Percentiles rank a stretch among this genome's conserved stretches.
phyloP scores from a whole-genome alignment of 1,284 basidiomycete genomes.

The Tylopilus sp. region DNA sequence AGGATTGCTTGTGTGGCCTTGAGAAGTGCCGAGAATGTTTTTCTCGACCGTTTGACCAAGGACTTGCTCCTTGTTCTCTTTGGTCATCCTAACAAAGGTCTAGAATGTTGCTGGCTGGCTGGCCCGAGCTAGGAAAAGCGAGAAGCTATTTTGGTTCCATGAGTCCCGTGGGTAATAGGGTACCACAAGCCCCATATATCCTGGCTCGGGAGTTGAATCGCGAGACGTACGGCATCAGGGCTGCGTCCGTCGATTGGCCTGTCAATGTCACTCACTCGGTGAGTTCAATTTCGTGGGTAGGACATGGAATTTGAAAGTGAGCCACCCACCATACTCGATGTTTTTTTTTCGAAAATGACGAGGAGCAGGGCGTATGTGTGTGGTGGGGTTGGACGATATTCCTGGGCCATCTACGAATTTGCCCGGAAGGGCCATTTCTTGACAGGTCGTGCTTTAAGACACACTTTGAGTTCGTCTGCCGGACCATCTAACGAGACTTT shows the following conservation, averaged over 20 bases:
- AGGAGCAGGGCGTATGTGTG: not conserved
- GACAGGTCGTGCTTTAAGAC: not conserved
- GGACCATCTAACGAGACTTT: too few relatives aligned
- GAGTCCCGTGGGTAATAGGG: constrained; percentile 12
- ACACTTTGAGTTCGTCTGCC: not conserved
- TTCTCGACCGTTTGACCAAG: not conserved
- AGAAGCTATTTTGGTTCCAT: constrained; percentile 9
- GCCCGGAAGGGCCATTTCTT: too few relatives aligned
- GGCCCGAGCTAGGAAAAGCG: not conserved
- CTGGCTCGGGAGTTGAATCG: constrained; percentile 2
- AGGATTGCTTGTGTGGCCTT: not conserved
- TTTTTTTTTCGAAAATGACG: not conserved
- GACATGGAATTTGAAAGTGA: not conserved
- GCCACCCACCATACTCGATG: not conserved
- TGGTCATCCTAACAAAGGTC: constrained; percentile 1
- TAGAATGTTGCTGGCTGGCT: not conserved
- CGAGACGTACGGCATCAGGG: constrained; percentile 14
- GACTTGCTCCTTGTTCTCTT: constrained; percentile 1
- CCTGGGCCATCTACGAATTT: not conserved
- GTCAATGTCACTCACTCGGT: not conserved
- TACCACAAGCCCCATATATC: not conserved
- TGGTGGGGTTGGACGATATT: too few relatives aligned
- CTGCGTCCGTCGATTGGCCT: not conserved
- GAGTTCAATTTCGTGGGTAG: not conserved
- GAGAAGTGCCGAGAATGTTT: not conserved